Base-by-base conservation (phyloP, 805 yeast genomes). In the Lipomyces orientalis region DNA sequence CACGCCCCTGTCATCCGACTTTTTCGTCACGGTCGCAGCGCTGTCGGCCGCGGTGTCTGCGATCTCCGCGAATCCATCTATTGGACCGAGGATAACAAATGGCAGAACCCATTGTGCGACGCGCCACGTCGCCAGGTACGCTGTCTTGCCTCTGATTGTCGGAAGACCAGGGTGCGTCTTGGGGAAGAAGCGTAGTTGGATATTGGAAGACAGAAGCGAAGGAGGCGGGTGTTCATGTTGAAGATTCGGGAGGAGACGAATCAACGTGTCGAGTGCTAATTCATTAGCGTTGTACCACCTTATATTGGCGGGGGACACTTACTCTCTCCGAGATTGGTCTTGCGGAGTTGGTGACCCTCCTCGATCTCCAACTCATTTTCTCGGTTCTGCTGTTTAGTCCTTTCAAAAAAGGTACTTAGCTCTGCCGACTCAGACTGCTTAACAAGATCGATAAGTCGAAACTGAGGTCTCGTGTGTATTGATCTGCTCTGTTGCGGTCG, bases 101-200 rank as follows among this genome's bases (percentile, higher is more conserved):
- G 72, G 72, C 14, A 69, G 8, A 6, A 68, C 25, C 72, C 69
- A 65, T 55, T 69, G 72, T n/a, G 71, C 68, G 8, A 69, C 29
- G 8, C 71, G 62, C 72, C 72, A 69, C 14, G 65, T 52, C 34
- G 70, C 64, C 3, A 69, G 25, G 39, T 69, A 69, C 39, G 66
- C 70, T n/a, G 62, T 61, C 49, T 58, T 62, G 49, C 72, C 72
- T 12, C 60, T 62, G 25, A 69, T 67, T n/a, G 72, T 29, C 5
- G 72, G 72, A 5, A 69, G 57, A 10, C 68, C 61, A 2, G 72
- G 72, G 54, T 69, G 72, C 16, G 72, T 55, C 37, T 66, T 69
- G 14, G 72, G 72, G 37, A 69, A 64, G 12, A 69, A 64, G 10
- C 70, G 67, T 4, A 69, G 72, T 31, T 67, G 72, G 34, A 69